A percentile compares a stretch with the other conserved stretches of the same genome.
These are phyloP conservation scores for Raffaelea deltoideospora DNA, from an alignment of 2,329 filamentous ascomycete genomes.

Conservation along the genomic window DNA sequence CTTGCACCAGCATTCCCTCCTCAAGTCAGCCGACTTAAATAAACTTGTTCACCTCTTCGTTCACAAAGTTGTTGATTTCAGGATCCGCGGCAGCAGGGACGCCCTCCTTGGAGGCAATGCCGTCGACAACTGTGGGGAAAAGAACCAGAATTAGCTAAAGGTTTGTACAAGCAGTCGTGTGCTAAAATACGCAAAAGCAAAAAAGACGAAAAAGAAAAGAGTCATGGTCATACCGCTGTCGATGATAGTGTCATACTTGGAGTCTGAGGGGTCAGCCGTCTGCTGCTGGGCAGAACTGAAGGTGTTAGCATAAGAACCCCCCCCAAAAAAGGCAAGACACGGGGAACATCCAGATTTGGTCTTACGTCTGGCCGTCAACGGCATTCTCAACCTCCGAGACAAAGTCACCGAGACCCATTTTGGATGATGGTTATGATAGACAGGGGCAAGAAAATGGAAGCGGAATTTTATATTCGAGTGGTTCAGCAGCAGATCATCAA, in stretches of 20 bases:
- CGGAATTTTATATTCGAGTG: background rate
- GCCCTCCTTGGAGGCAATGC: conserved; percentile 18
- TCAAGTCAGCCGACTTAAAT: too few species aligned
- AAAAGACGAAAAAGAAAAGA: background rate
- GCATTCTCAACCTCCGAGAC: background rate
- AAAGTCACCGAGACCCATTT: background rate
- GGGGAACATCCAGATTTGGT: too few species aligned
- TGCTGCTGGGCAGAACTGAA: conserved; percentile 17
- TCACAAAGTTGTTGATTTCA: conserved; percentile 20
- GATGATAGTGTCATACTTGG: conserved; percentile 16
- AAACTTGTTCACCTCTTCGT: conserved; percentile 18
- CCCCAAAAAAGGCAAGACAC: too few species aligned
- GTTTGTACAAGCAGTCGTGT: background rate
- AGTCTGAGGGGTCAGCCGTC: conserved; percentile 13
- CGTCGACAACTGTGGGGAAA: conserved; percentile 16
- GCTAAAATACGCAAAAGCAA: too few species aligned
- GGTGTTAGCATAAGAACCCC: too few species aligned
- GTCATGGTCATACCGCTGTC: conserved; percentile 14
- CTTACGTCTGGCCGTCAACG: background rate
- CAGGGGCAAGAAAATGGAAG: background rate
- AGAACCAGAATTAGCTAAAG: background rate
- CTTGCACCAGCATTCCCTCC: too few species aligned
- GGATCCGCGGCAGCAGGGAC: conserved; percentile 16
- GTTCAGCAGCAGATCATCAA: too few species aligned
- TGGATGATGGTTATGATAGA: background rate